These are phyloP conservation scores for Septoria linicola DNA, from an alignment of 2,329 filamentous ascomycete species.

Conservation along the genomic window DNA sequence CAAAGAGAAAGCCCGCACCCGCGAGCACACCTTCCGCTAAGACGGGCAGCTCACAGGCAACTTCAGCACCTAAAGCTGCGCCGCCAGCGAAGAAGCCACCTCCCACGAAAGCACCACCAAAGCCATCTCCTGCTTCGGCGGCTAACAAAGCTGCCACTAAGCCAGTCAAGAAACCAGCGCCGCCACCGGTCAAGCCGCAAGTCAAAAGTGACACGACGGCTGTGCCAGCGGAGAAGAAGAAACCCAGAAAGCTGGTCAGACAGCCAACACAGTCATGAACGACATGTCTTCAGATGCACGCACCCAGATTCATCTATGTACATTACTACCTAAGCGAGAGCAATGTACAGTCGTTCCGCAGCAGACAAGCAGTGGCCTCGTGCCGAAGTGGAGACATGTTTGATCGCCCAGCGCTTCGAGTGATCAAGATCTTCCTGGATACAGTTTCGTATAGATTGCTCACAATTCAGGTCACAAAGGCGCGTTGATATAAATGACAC, in stretches of 20 bases:
- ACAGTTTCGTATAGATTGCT: neutral
- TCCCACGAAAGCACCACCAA: constrained; percentile 2
- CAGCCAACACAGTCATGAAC: constrained; percentile 14
- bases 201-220: constrained; percentile 14
- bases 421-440: neutral
- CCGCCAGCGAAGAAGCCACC: constrained; percentile 14
- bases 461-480: too few relatives aligned
- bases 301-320: neutral
- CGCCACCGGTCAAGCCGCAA: constrained; percentile 17
- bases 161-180: constrained; percentile 25
- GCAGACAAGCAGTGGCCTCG: neutral
- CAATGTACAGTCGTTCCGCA: neutral
- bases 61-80: constrained; percentile 12
- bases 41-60: constrained; percentile 5
- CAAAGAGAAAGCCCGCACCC: constrained; percentile 19
- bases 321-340: too few relatives aligned
- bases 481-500: too few relatives aligned
- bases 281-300: neutral
- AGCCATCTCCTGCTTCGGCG: constrained; percentile 1
- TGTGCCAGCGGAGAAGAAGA: constrained; percentile 33
- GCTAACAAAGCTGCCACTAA: constrained; percentile 19
- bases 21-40: constrained; percentile 10
- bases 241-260: constrained; percentile 31
- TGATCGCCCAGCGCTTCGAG: neutral
- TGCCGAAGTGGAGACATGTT: neutral